These are phyloP conservation scores for Edaphochlamys debaryana DNA, from an alignment of 139 green algal species.

Conservation along the genomic window DNA sequence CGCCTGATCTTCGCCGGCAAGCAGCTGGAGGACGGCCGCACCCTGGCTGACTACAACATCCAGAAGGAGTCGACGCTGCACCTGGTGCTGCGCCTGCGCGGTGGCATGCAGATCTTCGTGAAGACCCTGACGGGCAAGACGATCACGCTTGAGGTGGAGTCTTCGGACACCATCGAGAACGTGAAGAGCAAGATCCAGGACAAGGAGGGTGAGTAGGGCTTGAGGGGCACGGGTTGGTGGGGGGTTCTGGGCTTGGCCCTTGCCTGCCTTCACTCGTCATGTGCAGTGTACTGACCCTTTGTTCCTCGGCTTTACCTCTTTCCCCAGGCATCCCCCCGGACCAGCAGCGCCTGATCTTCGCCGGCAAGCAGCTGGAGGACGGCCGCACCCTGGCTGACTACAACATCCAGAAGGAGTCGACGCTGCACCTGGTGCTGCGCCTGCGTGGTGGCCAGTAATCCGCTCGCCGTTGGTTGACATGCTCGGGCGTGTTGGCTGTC, in stretches of 20 bases:
- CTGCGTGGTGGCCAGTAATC: slow-evolving; percentile 61
- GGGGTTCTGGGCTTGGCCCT: not conserved
- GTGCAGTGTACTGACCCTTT: not conserved
- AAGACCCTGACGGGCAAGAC: slow-evolving; percentile 92
- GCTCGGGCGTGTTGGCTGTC: too few species aligned
- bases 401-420: slow-evolving; percentile 96
- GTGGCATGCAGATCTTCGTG: slow-evolving; percentile 96
- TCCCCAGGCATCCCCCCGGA: slow-evolving; percentile 84
- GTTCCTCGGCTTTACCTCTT: not conserved
- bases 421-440: slow-evolving; percentile 79
- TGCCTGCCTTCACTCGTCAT: not conserved
- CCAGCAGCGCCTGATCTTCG: slow-evolving; percentile 95
- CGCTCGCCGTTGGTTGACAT: too few species aligned
- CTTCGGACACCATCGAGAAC: too few species aligned
- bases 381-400: slow-evolving; percentile 93
- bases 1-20: slow-evolving; percentile 96
- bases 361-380: slow-evolving; percentile 95
- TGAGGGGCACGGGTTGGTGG: not conserved
- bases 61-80: too few species aligned
- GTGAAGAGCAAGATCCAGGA: too few species aligned
- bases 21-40: slow-evolving; percentile 95
- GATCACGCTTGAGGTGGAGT: slow-evolving; percentile 79
- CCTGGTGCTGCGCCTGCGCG: too few species aligned
- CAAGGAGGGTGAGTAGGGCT: slow-evolving; percentile 77
- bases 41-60: slow-evolving; percentile 88